Percentiles rank a stretch among this genome's conserved stretches.
These are phyloP conservation scores for Atkinsonella texensis DNA, from an alignment of 2,329 filamentous ascomycete genomes.

Conservation along the genomic window DNA sequence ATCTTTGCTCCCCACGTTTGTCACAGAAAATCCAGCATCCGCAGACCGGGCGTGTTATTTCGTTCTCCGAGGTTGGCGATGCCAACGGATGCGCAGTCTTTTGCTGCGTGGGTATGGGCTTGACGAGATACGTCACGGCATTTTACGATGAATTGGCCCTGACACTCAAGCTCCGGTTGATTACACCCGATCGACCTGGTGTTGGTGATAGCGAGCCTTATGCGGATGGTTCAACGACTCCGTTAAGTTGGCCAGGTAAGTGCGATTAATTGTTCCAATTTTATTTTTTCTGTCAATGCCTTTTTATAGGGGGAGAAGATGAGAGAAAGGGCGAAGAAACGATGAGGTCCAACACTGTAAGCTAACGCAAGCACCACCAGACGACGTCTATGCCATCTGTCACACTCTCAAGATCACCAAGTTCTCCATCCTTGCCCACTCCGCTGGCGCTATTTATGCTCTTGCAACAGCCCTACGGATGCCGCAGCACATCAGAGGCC, in stretches of 20 bases:
- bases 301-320: background rate
- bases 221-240: slow-evolving; percentile 68
- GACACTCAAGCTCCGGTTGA: slow-evolving; percentile 77
- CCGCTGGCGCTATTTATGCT: slow-evolving; percentile 94
- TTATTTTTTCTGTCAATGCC: background rate
- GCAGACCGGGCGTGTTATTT: slow-evolving; percentile 75
- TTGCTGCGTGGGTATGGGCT: slow-evolving; percentile 93
- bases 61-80: slow-evolving; percentile 94
- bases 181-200: slow-evolving; percentile 87
- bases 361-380: slow-evolving; percentile 23
- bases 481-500: slow-evolving; percentile 88
- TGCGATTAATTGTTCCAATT: slow-evolving; percentile 5
- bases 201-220: slow-evolving; percentile 87
- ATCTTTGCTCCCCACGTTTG: slow-evolving; percentile 69
- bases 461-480: slow-evolving; percentile 89
- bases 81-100: slow-evolving; percentile 85
- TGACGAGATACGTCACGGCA: slow-evolving; percentile 89
- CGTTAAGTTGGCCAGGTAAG: slow-evolving; percentile 86
- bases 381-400: slow-evolving; percentile 88
- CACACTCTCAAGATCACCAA: slow-evolving; percentile 85
- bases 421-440: slow-evolving; percentile 93
- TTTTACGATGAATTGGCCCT: slow-evolving; percentile 94
- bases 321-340: too few relatives aligned
- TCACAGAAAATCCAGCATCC: slow-evolving; percentile 83
- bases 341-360: too few relatives aligned